Base-by-base conservation (phyloP, 768 basidiomycete genomes). In the Tricholoma matsutake region DNA sequence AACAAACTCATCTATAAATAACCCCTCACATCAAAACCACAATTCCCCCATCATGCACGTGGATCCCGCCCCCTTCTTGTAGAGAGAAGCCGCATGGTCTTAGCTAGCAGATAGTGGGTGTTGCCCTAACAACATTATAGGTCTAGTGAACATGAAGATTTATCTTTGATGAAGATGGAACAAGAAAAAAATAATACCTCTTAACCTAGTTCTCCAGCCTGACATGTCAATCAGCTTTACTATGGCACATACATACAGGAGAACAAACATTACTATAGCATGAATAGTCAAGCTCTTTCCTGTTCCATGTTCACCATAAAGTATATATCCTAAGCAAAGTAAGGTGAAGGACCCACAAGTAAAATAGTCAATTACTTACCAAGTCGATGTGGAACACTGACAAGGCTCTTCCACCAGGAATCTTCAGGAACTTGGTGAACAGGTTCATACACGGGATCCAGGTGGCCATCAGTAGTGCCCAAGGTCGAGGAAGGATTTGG, bases 181-280 rank as follows among this genome's bases (percentile, higher is more conserved):
- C 70, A 0, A 82, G 83, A 16, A 87, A 0, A 81, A 75, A 67
- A 37, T 32, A 8, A 95, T 59, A 96, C 93, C 71, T 95, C 91
- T n/a, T 96, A 79, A 6, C 86, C 84, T 9, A 96, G 77, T 69
- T 91, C 90, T 6, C 81, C 81, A 4, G 81, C 80, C 77, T 78
- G 43, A 47, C 5, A 22, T 1, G 7, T 8, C 18, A 0, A 82
- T 84, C 13, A 37, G 37, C 37, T 2, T 37, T 14, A 4, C 31
- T 16, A 74, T 81, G 81, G 57, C 20, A 43, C 14, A 4, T 18
- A 79, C 70, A 63, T 76, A 78, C 49, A 74, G 70, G n/a, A 49
- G 9, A 49, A n/a, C n/a, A 25, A 49, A 28, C 22, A 28, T 25
- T 28, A 49, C 47, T 18, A 49, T 49, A 25, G 47, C 47, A 6